These are phyloP conservation scores for Penicillium corylophilum DNA, from an alignment of 2,329 filamentous ascomycete genomes.

Conservation along the genomic window DNA sequence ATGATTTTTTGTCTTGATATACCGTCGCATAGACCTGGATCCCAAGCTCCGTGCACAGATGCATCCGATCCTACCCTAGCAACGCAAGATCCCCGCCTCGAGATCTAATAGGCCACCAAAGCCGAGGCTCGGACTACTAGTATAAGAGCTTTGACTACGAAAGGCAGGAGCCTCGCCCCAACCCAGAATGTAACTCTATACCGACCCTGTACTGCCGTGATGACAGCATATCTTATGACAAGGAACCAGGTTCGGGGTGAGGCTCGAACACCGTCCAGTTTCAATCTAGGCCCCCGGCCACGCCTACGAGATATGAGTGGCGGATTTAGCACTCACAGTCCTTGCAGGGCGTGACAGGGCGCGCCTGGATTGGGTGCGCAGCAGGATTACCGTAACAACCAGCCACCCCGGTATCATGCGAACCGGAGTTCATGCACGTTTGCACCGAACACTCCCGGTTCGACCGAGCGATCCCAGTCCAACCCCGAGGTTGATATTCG, in stretches of 20 bases:
- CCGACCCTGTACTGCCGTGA: background rate
- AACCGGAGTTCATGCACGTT: slow-evolving; percentile 24
- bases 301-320: background rate
- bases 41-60: background rate
- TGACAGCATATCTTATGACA: background rate
- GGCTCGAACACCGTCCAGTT: background rate
- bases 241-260: background rate
- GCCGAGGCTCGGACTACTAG: background rate
- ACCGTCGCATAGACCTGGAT: background rate
- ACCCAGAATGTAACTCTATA: background rate
- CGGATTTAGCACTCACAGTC: slow-evolving; percentile 3
- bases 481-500: slow-evolving; percentile 10
- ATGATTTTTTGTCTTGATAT: background rate
- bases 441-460: slow-evolving; percentile 1
- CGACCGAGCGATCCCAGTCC: slow-evolving; percentile 1
- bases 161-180: background rate
- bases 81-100: background rate
- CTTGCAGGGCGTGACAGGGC: slow-evolving; percentile 4
- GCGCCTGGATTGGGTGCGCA: background rate
- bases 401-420: slow-evolving; percentile 1
- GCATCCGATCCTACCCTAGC: background rate
- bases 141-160: background rate
- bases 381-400: background rate
- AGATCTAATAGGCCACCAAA: background rate
- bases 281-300: background rate